Base-by-base conservation (phyloP, 306 rosid genomes). In the Vigna radiata region DNA sequence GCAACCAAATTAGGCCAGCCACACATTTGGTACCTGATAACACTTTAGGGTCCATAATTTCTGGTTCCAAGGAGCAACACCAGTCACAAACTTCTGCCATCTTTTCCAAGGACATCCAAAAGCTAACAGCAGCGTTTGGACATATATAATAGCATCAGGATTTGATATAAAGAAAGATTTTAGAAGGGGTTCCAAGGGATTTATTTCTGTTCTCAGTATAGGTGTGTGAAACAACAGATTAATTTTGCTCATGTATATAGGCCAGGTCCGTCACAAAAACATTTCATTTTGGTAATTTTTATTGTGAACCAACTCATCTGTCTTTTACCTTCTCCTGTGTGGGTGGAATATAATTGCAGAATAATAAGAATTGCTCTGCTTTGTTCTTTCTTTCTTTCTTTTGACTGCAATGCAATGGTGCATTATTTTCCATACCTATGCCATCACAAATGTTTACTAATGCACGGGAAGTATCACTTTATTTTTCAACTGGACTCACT, bases 101-200 rank as follows among this genome's bases (percentile, higher is more conserved):
- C 55, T 78, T 72, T 11, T 76, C 86, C 75, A 86, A 83, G 72
- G 86, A 83, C 66, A 70, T 83, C 31, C 87, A 86, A 50, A 84
- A 79, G 63, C 69, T 84, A 48, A 53, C 90, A 36, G 77, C 86
- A 53, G 79, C 91, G 16, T 85, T 87, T 80, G 89, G 82, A 80
- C 86, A 87, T 75, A 76, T 85, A 58, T 83, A 85, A 64, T 83
- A 85, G 74, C 77, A 19, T 1, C 33, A 63, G 79, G 15, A 44
- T 75, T 76, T 72, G 18, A 82, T 63, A 55, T 25, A 54, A 46
- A 29, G 10, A 63, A 16, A 50, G 3, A 37, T 81, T 56, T 78
- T 56, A 68, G 46, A 58, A 19, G 36, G 70, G 70, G 48, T 14
- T 68, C 39, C 61, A 70, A 44, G 64, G 73, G 59, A 54, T 49